These are phyloP conservation scores for Pseudogymnoascus sp. DNA, from an alignment of 2,329 filamentous ascomycete genomes.

Conservation along the genomic window DNA sequence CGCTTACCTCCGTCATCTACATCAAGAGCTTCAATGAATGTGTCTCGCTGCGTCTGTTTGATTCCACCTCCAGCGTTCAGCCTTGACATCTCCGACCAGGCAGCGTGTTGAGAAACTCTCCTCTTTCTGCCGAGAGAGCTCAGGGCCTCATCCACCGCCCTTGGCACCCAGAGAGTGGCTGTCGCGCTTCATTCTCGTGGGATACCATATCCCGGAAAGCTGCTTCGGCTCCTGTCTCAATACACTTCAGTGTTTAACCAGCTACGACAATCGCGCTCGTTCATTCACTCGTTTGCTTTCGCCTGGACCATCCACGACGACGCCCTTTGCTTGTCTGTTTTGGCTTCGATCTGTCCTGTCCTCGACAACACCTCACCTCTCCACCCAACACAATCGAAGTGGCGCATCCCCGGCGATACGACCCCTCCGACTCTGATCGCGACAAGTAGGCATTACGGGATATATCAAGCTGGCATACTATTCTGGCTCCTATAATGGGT, in stretches of 20 bases:
- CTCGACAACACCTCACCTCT: conserved; percentile 10
- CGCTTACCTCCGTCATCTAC: not conserved
- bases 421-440: conserved; percentile 10
- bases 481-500: conserved; percentile 22
- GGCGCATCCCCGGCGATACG: conserved; percentile 14
- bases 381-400: conserved; percentile 15
- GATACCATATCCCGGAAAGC: not conserved
- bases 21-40: not conserved
- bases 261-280: not conserved
- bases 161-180: not conserved
- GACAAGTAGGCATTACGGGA: not conserved
- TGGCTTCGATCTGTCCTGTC: not conserved
- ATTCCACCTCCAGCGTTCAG: not conserved
- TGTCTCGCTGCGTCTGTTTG: not conserved
- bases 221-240: not conserved
- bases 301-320: not conserved
- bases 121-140: not conserved
- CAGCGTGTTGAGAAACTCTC: not conserved
- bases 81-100: not conserved
- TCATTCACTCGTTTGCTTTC: not conserved
- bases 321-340: not conserved
- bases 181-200: not conserved
- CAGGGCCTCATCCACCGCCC: not conserved
- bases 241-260: not conserved
- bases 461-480: not conserved